Evolutionary conservation across 352 stramenopile species (phyloP), one percentile per base, ranked within the genome.

Genomic region (Globisporangium rhizosaccharum): DNA sequence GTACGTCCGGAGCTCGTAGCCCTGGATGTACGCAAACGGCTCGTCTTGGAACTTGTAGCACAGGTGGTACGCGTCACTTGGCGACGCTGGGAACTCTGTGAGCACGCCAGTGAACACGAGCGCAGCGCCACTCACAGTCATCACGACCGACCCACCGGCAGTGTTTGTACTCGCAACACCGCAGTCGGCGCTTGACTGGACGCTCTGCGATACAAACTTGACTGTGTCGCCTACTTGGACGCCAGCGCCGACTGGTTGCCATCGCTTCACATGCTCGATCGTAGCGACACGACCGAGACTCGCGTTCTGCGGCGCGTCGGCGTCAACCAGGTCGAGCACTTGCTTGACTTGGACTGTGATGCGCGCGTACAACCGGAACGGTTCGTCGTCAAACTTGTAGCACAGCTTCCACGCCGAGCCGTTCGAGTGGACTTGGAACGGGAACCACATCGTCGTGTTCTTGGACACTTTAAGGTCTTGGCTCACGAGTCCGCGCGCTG

Each of bases 41-140:
- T 90, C 80, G 41, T 85, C 71, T 53, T 87, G 76, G 26, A 90
- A 90, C n/a, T 74, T 64, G 51, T 90, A 90, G 61, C 80, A 90
- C 36, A 88, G n/a, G 18, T 80, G 74, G 57, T 87, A 90, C 6
- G 78, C 49, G 41, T 88, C 78, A 10, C 56, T 71, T 0, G 61
- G 64, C 0, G 76, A 70, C 2, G 58, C 39, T 14, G 80, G 80
- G 26, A 75, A 82, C 2, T 62, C 46, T 0, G 61, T 72, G 26
- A 88, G 73, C 0, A 46, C 69, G 0, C 78, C 76, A 2, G 64
- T 62, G 48, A 90, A 90, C 0, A 57, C 51, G 5, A 76, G 53
- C 0, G 62, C 57, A 1, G 50, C 3, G 14, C 25, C 61, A 0
- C 28, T 59, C 0, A 86, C 66, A 14, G 37, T 72, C 77, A 90